Base-by-base conservation (phyloP, 371 early-diverging fungal genomes). In the Mortierella sp. region DNA sequence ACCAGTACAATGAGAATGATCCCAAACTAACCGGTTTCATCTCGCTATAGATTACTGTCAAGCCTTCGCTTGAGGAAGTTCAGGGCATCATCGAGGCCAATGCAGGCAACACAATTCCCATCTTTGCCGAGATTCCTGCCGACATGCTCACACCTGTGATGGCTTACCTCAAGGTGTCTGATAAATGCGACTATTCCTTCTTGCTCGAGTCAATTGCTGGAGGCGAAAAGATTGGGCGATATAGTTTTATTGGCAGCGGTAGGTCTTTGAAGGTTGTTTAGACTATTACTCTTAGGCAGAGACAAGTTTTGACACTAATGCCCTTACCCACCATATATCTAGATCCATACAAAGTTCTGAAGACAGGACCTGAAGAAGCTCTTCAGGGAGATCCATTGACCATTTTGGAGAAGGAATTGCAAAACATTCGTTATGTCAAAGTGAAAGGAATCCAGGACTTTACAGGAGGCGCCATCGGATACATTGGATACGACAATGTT, bases 401-500 rank as follows among this genome's bases (percentile, higher is more conserved):
- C 20, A 90, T 90, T 66, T 84, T 99, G 43, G 96, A 99, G 78
- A 86, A 93, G 30, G 95, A 96, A 81, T 87, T 99, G 63, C 86
- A 84, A 24, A 77, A 86, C 51, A 87, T 96, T 57, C 87, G 90
- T 70, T 96, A 93, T 73, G 94, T 97, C 40, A 87, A 88, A 28
- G 90, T 97, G 10, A 91, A 93, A 2, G 96, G 94, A 1, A 84
- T 98, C 58, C 97, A 97, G 51, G 87, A 90, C 39, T 97, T 97
- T 77, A 96, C 96, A 65, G 96, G 98, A 77, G 99, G 99, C 40
- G 99, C 98, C 22, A 94, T 99, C 47, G 99, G 99, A 18, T 99
- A 96, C 84, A 93, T 99, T 62, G 89, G 95, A 22, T 99, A 96
- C 86, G 99, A 99, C 84, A 98, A 98, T 73, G 94, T 96, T 40